These are phyloP conservation scores for Entomortierella chlamydospora DNA, from an alignment of 192 early-diverging fungal species.

Conservation along the genomic window DNA sequence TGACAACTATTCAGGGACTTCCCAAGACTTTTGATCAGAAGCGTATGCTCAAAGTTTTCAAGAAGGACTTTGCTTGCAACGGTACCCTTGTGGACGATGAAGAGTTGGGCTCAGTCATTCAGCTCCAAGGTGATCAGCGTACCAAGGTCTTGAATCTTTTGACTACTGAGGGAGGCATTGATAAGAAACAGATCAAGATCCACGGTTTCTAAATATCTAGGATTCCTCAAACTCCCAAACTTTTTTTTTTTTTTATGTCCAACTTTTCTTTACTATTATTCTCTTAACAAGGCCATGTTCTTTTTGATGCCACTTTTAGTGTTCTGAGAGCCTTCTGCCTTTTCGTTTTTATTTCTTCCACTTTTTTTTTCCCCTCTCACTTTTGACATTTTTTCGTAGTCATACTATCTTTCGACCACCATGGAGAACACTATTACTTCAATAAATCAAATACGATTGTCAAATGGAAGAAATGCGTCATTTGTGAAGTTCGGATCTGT, in stretches of 20 bases:
- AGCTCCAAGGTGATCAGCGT: slow-evolving; percentile 97
- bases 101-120: slow-evolving; percentile 91
- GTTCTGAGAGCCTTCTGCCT: not conserved
- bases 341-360: not conserved
- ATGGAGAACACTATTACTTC: not conserved
- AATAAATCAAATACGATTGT: slow-evolving; percentile 8
- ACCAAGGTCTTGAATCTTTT: slow-evolving; percentile 85
- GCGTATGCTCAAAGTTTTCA: slow-evolving; percentile 94
- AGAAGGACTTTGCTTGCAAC: slow-evolving; percentile 97
- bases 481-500: not conserved
- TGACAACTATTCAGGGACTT: slow-evolving; percentile 95
- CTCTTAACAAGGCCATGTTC: not conserved
- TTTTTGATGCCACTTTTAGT: not conserved
- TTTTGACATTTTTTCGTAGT: not conserved
- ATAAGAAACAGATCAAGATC: slow-evolving; percentile 89
- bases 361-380: not conserved
- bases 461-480: not conserved
- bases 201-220: slow-evolving; percentile 92
- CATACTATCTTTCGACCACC: not conserved
- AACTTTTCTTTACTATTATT: slow-evolving; percentile 4
- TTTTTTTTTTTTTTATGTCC: slow-evolving; percentile 1
- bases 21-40: slow-evolving; percentile 88
- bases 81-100: slow-evolving; percentile 95
- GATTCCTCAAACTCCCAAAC: no score
- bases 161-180: slow-evolving; percentile 74